A percentile compares a stretch with the other conserved stretches of the same genome.
phyloP scores from a whole-genome alignment of 2,329 filamentous ascomycete genomes.

The Lachnellula occidentalis region DNA sequence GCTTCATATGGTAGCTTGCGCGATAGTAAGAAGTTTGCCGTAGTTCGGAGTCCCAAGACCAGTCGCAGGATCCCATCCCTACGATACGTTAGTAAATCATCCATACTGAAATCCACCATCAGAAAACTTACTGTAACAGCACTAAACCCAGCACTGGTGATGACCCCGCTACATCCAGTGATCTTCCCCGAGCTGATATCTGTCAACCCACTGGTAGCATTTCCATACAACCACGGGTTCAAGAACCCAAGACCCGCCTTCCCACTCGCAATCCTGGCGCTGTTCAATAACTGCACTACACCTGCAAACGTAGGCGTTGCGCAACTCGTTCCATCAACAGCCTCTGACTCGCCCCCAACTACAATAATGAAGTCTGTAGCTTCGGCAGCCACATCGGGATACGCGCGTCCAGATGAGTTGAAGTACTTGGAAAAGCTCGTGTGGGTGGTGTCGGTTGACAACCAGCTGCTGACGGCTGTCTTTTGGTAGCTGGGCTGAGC shows the following conservation, averaged over 20 bases:
- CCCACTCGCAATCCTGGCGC: constrained; percentile 48
- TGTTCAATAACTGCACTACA: constrained; percentile 58
- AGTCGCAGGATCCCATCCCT: constrained; percentile 43
- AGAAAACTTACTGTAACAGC: constrained; percentile 17
- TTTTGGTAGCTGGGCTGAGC: constrained; percentile 38
- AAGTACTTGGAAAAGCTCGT: constrained; percentile 40
- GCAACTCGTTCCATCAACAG: constrained; percentile 47
- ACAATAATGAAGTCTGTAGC: constrained; percentile 49
- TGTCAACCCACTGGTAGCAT: constrained; percentile 34
- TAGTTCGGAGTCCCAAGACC: constrained; percentile 41
- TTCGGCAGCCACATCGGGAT: constrained; percentile 50
- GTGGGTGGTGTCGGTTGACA: constrained; percentile 42
- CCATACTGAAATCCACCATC: background rate
- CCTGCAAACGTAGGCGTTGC: constrained; percentile 52
- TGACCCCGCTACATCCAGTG: constrained; percentile 32
- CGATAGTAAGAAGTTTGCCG: background rate
- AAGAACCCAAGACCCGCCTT: constrained; percentile 40
- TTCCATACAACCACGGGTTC: constrained; percentile 40
- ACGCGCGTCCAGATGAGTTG: constrained; percentile 42
- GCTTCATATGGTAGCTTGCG: background rate
- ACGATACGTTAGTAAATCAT: background rate
- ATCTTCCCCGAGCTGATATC: constrained; percentile 37
- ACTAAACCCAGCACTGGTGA: constrained; percentile 19
- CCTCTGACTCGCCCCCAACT: constrained; percentile 30
- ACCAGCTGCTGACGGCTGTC: constrained; percentile 37